Evolutionary conservation across 148 eudicot species (phyloP).

Genomic region (Heliamphora exappendiculata): DNA sequence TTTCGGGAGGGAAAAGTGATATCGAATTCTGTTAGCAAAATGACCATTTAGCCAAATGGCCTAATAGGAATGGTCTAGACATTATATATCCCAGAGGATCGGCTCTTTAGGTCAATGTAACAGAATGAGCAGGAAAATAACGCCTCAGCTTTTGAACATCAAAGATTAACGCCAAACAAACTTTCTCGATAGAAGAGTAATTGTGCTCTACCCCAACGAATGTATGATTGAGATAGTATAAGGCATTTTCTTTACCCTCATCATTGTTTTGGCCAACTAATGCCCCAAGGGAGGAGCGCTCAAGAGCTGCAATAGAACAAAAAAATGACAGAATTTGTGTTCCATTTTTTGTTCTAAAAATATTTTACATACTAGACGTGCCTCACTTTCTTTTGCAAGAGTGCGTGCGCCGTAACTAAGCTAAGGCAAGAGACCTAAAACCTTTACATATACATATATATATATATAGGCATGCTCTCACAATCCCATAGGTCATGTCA

Average conservation of each 20-base stretch:
- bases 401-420: no score
- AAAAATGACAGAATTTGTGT: no score
- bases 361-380: no score
- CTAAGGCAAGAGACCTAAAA: no score
- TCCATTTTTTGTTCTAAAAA: no score
- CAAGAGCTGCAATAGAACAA: neutral
- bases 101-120: neutral
- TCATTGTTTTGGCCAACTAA: neutral
- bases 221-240: neutral
- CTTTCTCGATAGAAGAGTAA: neutral
- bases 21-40: neutral
- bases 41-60: neutral
- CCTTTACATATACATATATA: no score
- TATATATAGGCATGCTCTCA: no score
- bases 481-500: no score
- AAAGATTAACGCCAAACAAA: neutral
- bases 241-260: neutral
- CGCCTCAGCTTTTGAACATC: neutral
- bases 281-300: neutral
- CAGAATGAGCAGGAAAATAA: neutral
- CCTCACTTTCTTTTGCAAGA: no score
- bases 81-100: neutral
- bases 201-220: neutral
- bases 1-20: neutral
- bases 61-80: neutral